Conservation (phyloP, 2,329 filamentous ascomycete genomes). For the Dothideomycetes sp. region DNA sequence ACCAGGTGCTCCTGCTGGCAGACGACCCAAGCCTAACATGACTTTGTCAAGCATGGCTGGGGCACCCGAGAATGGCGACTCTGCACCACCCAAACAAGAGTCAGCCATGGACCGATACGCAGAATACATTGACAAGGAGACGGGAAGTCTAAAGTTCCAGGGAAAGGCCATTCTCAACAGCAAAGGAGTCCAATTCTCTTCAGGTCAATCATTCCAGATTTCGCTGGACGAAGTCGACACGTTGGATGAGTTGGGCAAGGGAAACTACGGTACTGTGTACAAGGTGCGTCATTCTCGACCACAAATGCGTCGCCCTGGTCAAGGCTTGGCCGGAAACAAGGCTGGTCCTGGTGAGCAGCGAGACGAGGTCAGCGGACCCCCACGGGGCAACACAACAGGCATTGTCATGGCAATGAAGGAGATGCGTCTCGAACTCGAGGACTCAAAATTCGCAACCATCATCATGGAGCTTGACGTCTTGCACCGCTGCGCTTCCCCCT, state of each 20-base stretch:
- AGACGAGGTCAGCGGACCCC: slow-evolving; percentile 19
- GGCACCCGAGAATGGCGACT: slow-evolving; percentile 22
- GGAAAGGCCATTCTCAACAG: slow-evolving; percentile 85
- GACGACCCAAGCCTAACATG: slow-evolving; percentile 33
- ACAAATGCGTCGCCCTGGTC: slow-evolving; percentile 50
- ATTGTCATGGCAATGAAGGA: slow-evolving; percentile 99
- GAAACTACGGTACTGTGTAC: slow-evolving; percentile 97
- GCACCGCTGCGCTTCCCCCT: slow-evolving; percentile 87
- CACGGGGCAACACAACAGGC: slow-evolving; percentile 52
- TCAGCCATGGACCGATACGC: slow-evolving; percentile 58
- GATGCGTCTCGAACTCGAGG: slow-evolving; percentile 87
- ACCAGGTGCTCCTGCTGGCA: slow-evolving; percentile 20
- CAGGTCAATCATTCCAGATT: slow-evolving; percentile 82
- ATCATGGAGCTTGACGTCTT: slow-evolving; percentile 96
- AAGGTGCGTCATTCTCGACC: slow-evolving; percentile 82
- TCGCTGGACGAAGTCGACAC: slow-evolving; percentile 93
- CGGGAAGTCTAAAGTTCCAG: slow-evolving; percentile 84
- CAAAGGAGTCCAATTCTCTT: slow-evolving; percentile 84
- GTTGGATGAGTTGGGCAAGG: slow-evolving; percentile 87
- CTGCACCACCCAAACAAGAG: slow-evolving; percentile 26
- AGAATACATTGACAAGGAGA: slow-evolving; percentile 84
- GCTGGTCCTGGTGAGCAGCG: slow-evolving; percentile 32
- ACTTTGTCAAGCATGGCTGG: slow-evolving; percentile 37
- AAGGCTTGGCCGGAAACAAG: slow-evolving; percentile 53
- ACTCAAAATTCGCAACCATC: slow-evolving; percentile 93